Conservation (phyloP, 2,329 filamentous ascomycete species). For the Tolypocladium inflatum region DNA sequence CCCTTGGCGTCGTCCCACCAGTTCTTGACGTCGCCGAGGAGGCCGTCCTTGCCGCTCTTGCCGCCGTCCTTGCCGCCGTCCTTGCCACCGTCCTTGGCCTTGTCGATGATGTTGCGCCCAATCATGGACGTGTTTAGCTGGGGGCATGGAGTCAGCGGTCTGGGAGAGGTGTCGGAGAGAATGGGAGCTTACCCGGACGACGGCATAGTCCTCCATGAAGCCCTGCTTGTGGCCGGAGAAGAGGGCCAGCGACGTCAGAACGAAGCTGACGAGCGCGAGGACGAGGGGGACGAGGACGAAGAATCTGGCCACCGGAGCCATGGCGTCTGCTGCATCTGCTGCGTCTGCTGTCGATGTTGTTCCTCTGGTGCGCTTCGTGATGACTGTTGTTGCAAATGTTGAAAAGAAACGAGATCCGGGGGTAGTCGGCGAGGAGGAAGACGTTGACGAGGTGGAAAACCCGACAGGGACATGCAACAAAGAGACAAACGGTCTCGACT, state of each 20-base stretch:
- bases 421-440: background rate
- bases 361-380: background rate
- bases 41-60: slow-evolving; percentile 7
- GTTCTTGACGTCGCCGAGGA: slow-evolving; percentile 19
- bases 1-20: slow-evolving; percentile 21
- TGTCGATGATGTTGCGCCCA: slow-evolving; percentile 22
- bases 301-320: slow-evolving; percentile 13
- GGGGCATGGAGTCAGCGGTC: background rate
- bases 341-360: background rate
- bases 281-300: slow-evolving; percentile 25
- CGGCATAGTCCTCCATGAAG: slow-evolving; percentile 33
- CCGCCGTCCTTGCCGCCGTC: slow-evolving; percentile 12
- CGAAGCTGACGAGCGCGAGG: slow-evolving; percentile 26
- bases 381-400: background rate
- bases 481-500: background rate
- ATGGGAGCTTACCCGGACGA: slow-evolving; percentile 23
- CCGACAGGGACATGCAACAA: background rate
- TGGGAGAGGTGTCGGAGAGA: background rate
- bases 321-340: slow-evolving; percentile 5
- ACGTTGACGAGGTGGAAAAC: background rate
- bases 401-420: background rate
- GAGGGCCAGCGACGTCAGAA: slow-evolving; percentile 28
- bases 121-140: slow-evolving; percentile 30
- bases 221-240: slow-evolving; percentile 30
- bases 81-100: slow-evolving; percentile 14